Evolutionary conservation across 164 flowering plant species (phyloP).

Genomic region (Kalanchoe fedtschenkoi): DNA sequence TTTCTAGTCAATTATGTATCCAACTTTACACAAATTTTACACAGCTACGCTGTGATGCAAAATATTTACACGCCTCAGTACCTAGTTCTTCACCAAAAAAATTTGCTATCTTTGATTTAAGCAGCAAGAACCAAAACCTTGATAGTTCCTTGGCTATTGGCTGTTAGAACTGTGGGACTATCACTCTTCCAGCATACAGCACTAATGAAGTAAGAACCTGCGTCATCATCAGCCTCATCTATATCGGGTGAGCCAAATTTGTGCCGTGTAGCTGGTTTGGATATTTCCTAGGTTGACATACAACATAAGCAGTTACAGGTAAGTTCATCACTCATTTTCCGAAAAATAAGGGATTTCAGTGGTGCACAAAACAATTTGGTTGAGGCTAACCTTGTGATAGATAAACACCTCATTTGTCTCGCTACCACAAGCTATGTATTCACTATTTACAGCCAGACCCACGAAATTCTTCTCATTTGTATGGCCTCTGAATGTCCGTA

Average conservation of each 20-base stretch:
- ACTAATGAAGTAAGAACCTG: conserved; percentile 79
- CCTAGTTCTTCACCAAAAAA: background rate
- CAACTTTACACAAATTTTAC: background rate
- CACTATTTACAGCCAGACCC: conserved; percentile 77
- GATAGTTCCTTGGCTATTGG: conserved; percentile 95
- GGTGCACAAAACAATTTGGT: too few species aligned
- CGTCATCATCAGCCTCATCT: conserved; percentile 73
- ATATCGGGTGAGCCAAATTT: conserved; percentile 61
- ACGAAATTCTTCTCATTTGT: conserved; percentile 94
- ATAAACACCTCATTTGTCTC: conserved; percentile 93
- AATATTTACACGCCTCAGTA: background rate
- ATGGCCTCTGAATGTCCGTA: conserved; percentile 85
- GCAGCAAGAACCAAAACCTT: conserved; percentile 82
- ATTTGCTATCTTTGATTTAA: conserved; percentile 15
- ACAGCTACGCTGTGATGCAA: background rate
- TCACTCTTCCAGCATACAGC: conserved; percentile 99
- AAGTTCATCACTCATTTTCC: background rate
- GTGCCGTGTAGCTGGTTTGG: conserved; percentile 81
- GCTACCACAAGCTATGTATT: conserved; percentile 93
- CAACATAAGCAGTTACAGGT: background rate
- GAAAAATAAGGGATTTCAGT: background rate
- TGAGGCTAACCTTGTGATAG: conserved; percentile 74
- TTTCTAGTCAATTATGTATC: background rate
- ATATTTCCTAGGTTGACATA: conserved; percentile 51
- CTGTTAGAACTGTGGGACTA: conserved; percentile 78